Conservation (phyloP, 2,329 filamentous ascomycete species). For the Colletotrichum somersetense region DNA sequence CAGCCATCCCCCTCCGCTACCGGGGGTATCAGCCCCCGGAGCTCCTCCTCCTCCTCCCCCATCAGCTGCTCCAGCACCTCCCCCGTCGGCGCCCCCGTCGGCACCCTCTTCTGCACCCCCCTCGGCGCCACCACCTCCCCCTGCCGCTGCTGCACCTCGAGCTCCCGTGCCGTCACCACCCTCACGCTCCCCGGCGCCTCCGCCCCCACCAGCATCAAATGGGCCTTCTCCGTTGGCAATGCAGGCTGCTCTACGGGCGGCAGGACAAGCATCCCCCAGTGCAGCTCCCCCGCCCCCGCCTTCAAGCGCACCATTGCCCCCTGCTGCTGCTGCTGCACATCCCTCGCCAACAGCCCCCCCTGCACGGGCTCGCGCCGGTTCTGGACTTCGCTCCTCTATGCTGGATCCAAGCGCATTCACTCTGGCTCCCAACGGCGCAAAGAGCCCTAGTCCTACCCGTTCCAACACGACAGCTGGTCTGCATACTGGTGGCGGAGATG, state of each 20-base stretch:
- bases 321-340: conserved; percentile 55
- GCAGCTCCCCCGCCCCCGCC: conserved; percentile 54
- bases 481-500: conserved; percentile 38
- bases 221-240: conserved; percentile 56
- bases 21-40: conserved; percentile 49
- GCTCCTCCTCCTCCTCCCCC: conserved; percentile 51
- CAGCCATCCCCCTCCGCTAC: conserved; percentile 52
- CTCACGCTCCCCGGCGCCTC: conserved; percentile 51
- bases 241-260: conserved; percentile 59
- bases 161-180: conserved; percentile 54
- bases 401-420: conserved; percentile 84
- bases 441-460: conserved; percentile 61
- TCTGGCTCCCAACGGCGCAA: conserved; percentile 72
- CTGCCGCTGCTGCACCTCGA: conserved; percentile 55
- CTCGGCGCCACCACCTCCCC: conserved; percentile 56
- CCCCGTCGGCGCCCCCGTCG: conserved; percentile 57
- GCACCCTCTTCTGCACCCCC: conserved; percentile 57
- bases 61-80: conserved; percentile 54
- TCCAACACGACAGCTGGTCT: conserved; percentile 46
- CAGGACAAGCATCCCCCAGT: conserved; percentile 55
- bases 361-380: conserved; percentile 56
- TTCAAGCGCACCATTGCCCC: conserved; percentile 56
- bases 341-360: conserved; percentile 50
- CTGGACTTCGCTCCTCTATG: conserved; percentile 70
- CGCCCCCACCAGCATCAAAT: conserved; percentile 51